phyloP scores from a whole-genome alignment of 1,284 basidiomycete species.

The Ustilago xerochloae region DNA sequence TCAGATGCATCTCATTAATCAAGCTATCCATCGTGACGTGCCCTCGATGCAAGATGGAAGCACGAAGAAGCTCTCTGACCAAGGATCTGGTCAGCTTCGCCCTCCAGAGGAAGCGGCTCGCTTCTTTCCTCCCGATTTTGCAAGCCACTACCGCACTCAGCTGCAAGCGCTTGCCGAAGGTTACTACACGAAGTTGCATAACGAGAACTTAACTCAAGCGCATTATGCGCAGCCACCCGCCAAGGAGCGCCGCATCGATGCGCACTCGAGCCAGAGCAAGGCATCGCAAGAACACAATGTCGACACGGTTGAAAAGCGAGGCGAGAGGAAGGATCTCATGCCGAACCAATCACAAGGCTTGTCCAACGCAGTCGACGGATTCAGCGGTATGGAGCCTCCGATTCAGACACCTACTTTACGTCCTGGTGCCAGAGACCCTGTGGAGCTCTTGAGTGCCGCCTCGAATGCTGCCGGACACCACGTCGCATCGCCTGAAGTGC shows the following conservation, averaged over 20 bases:
- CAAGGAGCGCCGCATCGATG: slow-evolving; percentile 5
- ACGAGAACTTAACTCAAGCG: slow-evolving; percentile 42
- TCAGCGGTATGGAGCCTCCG: slow-evolving; percentile 25
- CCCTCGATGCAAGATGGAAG: not conserved
- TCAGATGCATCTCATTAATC: slow-evolving; percentile 46
- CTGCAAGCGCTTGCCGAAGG: slow-evolving; percentile 60
- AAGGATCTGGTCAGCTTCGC: slow-evolving; percentile 4
- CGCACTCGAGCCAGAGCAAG: not conserved
- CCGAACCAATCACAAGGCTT: not conserved
- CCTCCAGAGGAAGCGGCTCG: slow-evolving; percentile 23
- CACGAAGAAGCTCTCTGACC: not conserved
- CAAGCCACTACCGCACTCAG: slow-evolving; percentile 62
- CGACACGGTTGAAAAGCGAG: not conserved
- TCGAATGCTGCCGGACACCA: slow-evolving; percentile 52
- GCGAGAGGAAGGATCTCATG: not conserved
- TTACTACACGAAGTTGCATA: slow-evolving; percentile 58
- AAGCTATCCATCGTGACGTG: slow-evolving; percentile 19
- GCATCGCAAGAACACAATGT: not conserved
- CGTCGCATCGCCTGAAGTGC: slow-evolving; percentile 49
- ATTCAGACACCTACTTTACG: slow-evolving; percentile 31
- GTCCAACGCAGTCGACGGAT: not conserved
- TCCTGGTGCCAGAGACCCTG: slow-evolving; percentile 54
- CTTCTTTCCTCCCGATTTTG: slow-evolving; percentile 64
- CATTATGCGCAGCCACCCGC: slow-evolving; percentile 33
- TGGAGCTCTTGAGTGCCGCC: slow-evolving; percentile 54